Conservation (phyloP, 1,139 yeast species). For the Pichia sp. region DNA sequence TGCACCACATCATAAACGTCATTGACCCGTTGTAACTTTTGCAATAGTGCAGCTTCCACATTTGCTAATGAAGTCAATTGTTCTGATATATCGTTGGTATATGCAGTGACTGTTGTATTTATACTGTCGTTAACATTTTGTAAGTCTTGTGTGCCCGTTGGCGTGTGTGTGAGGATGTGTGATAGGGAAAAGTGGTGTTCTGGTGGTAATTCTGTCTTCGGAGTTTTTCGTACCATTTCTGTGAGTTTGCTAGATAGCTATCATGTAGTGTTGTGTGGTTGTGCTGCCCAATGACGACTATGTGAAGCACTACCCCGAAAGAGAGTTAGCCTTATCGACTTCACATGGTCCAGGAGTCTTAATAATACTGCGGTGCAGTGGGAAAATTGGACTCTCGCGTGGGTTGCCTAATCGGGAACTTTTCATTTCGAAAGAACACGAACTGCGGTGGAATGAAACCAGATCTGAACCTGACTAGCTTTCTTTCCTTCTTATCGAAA, state of each 20-base stretch:
- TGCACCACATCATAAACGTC: conserved; percentile 14
- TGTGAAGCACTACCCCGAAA: no score
- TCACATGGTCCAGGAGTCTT: no score
- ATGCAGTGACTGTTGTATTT: conserved; percentile 8
- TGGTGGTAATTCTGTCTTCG: conserved; percentile 15
- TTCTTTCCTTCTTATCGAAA: no score
- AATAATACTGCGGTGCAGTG: background rate
- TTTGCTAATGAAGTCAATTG: conserved; percentile 12
- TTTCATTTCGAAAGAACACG: background rate
- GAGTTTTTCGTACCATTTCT: conserved; percentile 2
- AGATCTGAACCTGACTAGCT: no score
- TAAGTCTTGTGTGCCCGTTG: conserved; percentile 2
- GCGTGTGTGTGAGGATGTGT: conserved; percentile 13
- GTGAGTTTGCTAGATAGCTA: no score
- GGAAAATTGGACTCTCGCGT: background rate
- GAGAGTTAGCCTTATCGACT: background rate
- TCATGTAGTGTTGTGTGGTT: no score
- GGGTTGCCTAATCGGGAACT: background rate
- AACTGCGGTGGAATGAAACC: no score
- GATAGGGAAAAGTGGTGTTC: conserved; percentile 13
- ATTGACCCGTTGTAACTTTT: conserved; percentile 9
- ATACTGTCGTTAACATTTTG: conserved; percentile 12
- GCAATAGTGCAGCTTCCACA: conserved; percentile 13
- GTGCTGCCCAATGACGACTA: no score
- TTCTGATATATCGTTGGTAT: conserved; percentile 16